A percentile compares a stretch with the other conserved stretches of the same genome.
phyloP scores from a whole-genome alignment of 2,329 filamentous ascomycete species.

The Neofusicoccum umdonicola region DNA sequence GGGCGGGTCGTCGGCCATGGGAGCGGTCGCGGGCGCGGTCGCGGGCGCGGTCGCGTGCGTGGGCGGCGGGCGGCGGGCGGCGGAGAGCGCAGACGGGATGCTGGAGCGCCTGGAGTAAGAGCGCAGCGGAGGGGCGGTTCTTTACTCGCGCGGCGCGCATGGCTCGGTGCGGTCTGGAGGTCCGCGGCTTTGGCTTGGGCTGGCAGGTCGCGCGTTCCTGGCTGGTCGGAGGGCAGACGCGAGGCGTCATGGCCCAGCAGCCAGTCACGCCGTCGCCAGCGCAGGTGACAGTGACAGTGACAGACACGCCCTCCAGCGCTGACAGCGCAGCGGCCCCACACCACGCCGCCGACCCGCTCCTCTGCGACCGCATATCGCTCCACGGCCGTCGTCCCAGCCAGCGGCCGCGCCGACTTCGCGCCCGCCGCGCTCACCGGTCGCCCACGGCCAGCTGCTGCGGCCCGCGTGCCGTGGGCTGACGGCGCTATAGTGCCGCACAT shows the following conservation, averaged over 20 bases:
- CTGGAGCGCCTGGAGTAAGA: background rate
- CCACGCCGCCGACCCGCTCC: too few species aligned
- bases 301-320: background rate
- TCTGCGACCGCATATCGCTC: too few species aligned
- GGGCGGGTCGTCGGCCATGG: constrained; percentile 29
- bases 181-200: too few species aligned
- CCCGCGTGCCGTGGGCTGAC: too few species aligned
- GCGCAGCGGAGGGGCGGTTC: too few species aligned
- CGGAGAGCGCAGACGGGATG: background rate
- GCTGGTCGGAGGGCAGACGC: background rate
- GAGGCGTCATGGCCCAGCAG: background rate
- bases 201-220: background rate
- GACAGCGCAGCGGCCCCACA: constrained; percentile 5
- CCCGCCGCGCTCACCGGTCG: too few species aligned
- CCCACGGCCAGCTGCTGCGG: too few species aligned
- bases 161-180: background rate
- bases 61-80: background rate
- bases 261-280: constrained; percentile 1
- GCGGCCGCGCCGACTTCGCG: too few species aligned
- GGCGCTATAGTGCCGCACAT: too few species aligned
- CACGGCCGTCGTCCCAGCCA: too few species aligned
- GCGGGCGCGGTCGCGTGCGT: background rate
- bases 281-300: background rate
- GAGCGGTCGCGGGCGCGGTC: constrained; percentile 14
- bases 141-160: background rate